Base-by-base conservation (phyloP, 306 rosid genomes). In the Senna tora region DNA sequence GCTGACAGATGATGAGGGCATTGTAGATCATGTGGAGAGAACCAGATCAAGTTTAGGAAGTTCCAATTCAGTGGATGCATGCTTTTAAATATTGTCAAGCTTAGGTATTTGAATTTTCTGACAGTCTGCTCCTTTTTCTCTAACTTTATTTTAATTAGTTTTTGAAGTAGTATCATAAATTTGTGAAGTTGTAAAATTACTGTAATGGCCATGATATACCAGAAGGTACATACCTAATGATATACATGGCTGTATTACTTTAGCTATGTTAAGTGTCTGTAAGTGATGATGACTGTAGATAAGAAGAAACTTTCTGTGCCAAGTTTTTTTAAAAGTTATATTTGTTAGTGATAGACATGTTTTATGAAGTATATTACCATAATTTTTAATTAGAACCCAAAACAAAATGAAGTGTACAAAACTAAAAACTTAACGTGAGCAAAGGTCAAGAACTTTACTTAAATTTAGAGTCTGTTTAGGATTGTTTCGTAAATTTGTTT, bases 1-100 rank as follows among this genome's bases (percentile, higher is more conserved):
- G 53, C 79, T 55, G 79, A 56, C 57, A 72, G 73, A 67, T 78
- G 81, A 21, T 78, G 81, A 21, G 30, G 39, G 49, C 51, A 12
- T 39, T 75, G 34, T 21, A 36, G 67, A 20, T 36, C 21, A 57
- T 69, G 28, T 66, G 22, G 59, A 65, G 59, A 65, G 57, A 71
- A 39, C 69, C 59, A 33, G 47, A 70, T 74, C 65, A 65, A 76
- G 57, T 51, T 33, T 42, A 67, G 55, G 55, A 61, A 71, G 76
- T 71, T 65, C 17, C 69, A 73, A 36, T 67, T 70, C 34, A 32
- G 65, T 41, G 19, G 76, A 38, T 53, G 79, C 57, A 38, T 60
- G 73, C 54, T 65, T 65, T 47, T 61, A 34, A 59, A 59, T 69
- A 32, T 45, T 61, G 47, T 66, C 74, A 78, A 74, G 46, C 62